These are phyloP conservation scores for Ensete glaucum DNA, from an alignment of 176 grass and related monocot genomes.

Conservation along the genomic window DNA sequence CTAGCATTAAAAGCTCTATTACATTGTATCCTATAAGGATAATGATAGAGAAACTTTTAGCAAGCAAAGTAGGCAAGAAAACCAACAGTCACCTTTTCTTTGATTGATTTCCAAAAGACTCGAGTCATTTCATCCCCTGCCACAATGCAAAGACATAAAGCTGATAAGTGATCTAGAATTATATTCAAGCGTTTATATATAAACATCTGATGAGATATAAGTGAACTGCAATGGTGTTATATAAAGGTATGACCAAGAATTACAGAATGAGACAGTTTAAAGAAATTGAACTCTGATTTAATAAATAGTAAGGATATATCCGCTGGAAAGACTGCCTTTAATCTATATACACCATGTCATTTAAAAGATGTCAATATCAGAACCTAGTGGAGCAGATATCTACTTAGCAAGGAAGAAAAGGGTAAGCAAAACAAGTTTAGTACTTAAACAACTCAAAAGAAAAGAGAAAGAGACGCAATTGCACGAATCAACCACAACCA, in stretches of 20 bases:
- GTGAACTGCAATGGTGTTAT: not conserved
- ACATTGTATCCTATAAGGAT: not conserved
- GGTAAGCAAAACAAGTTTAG: not conserved
- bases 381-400: not conserved
- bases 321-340: no score
- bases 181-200: not conserved
- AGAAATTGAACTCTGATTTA: no score
- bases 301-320: no score
- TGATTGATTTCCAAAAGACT: conserved; percentile 85
- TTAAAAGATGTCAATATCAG: not conserved
- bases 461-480: not conserved
- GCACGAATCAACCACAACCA: not conserved
- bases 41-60: not conserved
- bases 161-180: no score
- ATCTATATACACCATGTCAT: no score
- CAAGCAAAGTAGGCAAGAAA: not conserved
- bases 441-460: not conserved
- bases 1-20: conserved; percentile 1
- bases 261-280: no score
- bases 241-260: no score
- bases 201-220: not conserved
- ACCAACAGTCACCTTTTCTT: conserved; percentile 59
- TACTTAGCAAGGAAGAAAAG: not conserved
- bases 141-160: not conserved
- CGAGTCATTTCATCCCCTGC: conserved; percentile 86